Conservation (phyloP, 768 basidiomycete species). For the Jaapia argillacea region DNA sequence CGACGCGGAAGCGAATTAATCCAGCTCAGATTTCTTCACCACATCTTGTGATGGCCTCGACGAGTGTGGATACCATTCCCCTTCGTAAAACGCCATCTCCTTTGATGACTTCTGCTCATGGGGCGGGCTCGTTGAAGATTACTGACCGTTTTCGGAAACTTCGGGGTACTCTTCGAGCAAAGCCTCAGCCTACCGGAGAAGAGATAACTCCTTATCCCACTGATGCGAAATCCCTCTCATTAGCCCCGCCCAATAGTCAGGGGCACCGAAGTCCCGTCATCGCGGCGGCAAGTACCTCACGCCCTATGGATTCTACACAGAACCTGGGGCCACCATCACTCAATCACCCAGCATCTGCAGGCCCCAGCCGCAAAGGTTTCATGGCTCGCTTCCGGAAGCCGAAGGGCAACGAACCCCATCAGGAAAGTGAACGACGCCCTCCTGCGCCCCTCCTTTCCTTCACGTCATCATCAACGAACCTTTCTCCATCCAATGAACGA, state of each 20-base stretch:
- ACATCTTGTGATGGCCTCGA: conserved; percentile 53
- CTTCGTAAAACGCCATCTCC: conserved; percentile 31
- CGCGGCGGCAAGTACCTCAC: no score
- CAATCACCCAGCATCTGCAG: conserved; percentile 60
- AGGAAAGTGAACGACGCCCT: conserved; percentile 18
- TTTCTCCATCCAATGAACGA: no score
- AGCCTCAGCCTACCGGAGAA: conserved; percentile 40
- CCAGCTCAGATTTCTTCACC: conserved; percentile 59
- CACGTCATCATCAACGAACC: neutral
- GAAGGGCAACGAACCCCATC: conserved; percentile 16
- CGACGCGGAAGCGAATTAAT: conserved; percentile 45
- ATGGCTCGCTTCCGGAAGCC: conserved; percentile 64
- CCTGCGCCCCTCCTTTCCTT: neutral
- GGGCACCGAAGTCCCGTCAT: no score
- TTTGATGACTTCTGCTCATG: conserved; percentile 4
- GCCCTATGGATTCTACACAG: no score
- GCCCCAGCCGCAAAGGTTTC: conserved; percentile 70
- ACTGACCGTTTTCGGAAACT: conserved; percentile 68
- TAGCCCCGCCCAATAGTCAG: no score
- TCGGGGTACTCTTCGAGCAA: conserved; percentile 55
- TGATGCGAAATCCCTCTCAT: no score
- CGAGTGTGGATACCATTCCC: conserved; percentile 59
- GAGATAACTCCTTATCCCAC: conserved; percentile 33
- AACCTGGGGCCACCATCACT: conserved; percentile 22
- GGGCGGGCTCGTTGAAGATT: conserved; percentile 37